Percentiles rank a stretch among this genome's conserved stretches.
Conservation (phyloP, 2,329 filamentous ascomycete genomes). For the Elsinoe australis region DNA sequence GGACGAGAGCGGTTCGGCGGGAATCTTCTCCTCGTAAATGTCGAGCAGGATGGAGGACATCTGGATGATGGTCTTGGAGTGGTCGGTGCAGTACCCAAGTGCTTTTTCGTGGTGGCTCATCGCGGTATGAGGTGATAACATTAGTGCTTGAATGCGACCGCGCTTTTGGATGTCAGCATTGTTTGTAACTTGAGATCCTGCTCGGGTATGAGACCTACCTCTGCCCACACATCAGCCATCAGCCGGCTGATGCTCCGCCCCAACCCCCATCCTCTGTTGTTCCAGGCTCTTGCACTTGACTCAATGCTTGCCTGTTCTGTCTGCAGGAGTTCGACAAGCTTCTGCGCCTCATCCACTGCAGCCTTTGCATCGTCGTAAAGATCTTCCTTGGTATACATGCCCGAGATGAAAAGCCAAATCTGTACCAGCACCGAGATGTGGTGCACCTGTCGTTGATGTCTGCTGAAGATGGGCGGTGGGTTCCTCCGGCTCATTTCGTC, state of each 20-base stretch:
- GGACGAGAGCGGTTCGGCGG: conserved; percentile 43
- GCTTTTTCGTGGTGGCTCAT: conserved; percentile 75
- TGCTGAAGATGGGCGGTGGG: background rate
- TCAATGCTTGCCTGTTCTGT: conserved; percentile 52
- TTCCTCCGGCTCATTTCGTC: background rate
- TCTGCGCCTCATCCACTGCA: conserved; percentile 72
- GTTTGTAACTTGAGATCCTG: too few species aligned
- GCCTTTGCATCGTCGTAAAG: conserved; percentile 73
- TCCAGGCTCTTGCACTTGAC: conserved; percentile 55
- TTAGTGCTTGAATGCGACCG: conserved; percentile 58
- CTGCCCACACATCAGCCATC: conserved; percentile 74
- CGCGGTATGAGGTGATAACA: conserved; percentile 58
- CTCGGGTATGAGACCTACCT: conserved; percentile 50
- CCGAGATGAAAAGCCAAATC: conserved; percentile 85
- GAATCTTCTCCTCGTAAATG: conserved; percentile 59
- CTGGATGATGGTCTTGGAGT: conserved; percentile 70
- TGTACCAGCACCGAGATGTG: conserved; percentile 57
- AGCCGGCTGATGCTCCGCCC: conserved; percentile 75
- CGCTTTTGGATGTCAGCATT: conserved; percentile 40
- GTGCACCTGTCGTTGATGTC: conserved; percentile 45
- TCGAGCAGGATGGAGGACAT: conserved; percentile 81
- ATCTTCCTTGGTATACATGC: conserved; percentile 74
- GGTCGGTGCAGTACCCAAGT: conserved; percentile 69
- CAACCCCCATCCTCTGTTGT: conserved; percentile 65
- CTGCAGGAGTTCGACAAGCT: conserved; percentile 66